These are phyloP conservation scores for Pontederia crassipes DNA, from an alignment of 176 grass and related monocot species.

Conservation along the genomic window DNA sequence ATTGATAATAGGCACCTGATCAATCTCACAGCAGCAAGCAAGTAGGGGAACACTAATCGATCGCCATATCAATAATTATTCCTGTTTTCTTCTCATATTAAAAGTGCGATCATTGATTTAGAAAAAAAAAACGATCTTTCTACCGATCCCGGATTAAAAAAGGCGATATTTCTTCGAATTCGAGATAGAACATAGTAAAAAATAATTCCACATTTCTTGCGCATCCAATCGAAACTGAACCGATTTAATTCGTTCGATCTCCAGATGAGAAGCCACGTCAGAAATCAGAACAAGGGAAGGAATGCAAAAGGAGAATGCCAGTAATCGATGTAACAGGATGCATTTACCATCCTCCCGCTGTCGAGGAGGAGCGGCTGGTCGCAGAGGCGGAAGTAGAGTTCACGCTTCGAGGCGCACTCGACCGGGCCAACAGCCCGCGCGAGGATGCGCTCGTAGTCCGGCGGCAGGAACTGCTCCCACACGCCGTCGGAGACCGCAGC, in stretches of 20 bases:
- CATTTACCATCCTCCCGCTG: constrained; percentile 16
- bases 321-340: background rate
- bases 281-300: background rate
- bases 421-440: background rate
- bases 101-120: background rate
- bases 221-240: too few relatives aligned
- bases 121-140: background rate
- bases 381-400: constrained; percentile 23
- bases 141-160: background rate
- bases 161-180: too few relatives aligned
- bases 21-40: background rate
- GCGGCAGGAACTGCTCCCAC: constrained; percentile 16
- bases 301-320: background rate
- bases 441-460: constrained; percentile 6
- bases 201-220: too few relatives aligned
- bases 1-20: background rate
- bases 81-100: background rate
- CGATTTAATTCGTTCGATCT: too few relatives aligned
- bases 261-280: too few relatives aligned
- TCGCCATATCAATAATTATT: background rate
- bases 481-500: constrained; percentile 10
- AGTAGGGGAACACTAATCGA: background rate
- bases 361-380: constrained; percentile 15
- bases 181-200: too few relatives aligned
- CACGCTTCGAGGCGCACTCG: constrained; percentile 10